A percentile compares a stretch with the other conserved stretches of the same genome.
Conservation (phyloP, 2,329 filamentous ascomycete genomes). For the Teratosphaeriaceae sp. region DNA sequence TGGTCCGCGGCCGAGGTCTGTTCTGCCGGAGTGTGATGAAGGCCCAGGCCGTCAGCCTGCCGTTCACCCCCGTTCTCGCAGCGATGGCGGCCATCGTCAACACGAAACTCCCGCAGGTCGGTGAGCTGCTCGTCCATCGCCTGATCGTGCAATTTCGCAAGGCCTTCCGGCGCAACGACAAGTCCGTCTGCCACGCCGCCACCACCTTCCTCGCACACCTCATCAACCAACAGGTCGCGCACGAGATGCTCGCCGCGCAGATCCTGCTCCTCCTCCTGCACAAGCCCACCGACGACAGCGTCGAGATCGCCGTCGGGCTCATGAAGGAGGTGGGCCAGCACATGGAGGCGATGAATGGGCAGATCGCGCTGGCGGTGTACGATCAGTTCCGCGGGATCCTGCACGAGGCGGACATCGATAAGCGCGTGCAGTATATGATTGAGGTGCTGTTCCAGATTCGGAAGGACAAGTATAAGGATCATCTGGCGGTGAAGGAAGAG, state of each 20-base stretch:
- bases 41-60: constrained; percentile 89
- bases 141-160: constrained; percentile 91
- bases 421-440: constrained; percentile 98
- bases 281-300: constrained; percentile 94
- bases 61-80: constrained; percentile 94
- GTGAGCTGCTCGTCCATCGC: constrained; percentile 79
- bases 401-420: constrained; percentile 95
- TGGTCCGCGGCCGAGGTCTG: constrained; percentile 81
- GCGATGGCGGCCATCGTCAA: constrained; percentile 96
- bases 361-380: constrained; percentile 84
- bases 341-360: constrained; percentile 87
- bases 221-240: constrained; percentile 91
- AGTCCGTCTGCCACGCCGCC: constrained; percentile 86
- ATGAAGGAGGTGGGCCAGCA: constrained; percentile 91
- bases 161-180: constrained; percentile 93
- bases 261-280: constrained; percentile 86
- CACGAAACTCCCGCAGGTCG: constrained; percentile 91
- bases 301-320: constrained; percentile 92
- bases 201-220: constrained; percentile 94
- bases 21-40: constrained; percentile 98
- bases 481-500: constrained; percentile 84
- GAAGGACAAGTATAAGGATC: constrained; percentile 95
- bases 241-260: constrained; percentile 89
- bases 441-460: constrained; percentile 95
- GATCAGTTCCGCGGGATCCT: constrained; percentile 94